A percentile compares a stretch with the other conserved stretches of the same genome.
These are phyloP conservation scores for Tephrocybe sp. DNA, from an alignment of 768 basidiomycete genomes.

Conservation along the genomic window DNA sequence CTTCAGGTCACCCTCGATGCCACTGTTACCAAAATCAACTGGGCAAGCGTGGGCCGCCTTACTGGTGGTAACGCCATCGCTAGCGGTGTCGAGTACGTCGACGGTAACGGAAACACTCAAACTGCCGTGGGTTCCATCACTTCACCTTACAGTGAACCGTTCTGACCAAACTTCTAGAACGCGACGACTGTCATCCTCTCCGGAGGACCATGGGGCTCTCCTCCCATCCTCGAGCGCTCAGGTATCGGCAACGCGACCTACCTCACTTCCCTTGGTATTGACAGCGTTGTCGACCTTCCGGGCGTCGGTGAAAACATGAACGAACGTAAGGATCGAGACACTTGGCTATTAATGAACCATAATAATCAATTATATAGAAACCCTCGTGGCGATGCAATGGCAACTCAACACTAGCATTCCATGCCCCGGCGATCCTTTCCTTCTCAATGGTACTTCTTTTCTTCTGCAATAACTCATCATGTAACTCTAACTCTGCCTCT, in stretches of 20 bases:
- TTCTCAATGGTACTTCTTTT: background rate
- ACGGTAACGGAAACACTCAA: background rate
- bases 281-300: constrained; percentile 7
- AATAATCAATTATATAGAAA: background rate
- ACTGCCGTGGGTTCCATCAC: background rate
- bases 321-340: background rate
- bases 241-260: constrained; percentile 5
- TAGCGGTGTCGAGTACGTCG: constrained; percentile 2
- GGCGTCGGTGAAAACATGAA: constrained; percentile 8
- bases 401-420: background rate
- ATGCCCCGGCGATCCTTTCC: background rate
- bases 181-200: background rate
- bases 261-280: constrained; percentile 2
- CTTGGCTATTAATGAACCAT: background rate
- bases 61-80: background rate
- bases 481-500: too few relatives aligned
- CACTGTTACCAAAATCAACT: background rate
- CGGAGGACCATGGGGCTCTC: background rate
- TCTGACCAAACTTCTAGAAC: background rate
- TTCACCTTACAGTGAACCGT: background rate
- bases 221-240: constrained; percentile 1
- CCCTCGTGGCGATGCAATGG: background rate
- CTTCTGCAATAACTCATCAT: too few relatives aligned
- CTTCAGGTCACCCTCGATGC: background rate
- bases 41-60: background rate